phyloP scores from a whole-genome alignment of 345 rosid genomes.

The Excoecaria cochinchinensis region DNA sequence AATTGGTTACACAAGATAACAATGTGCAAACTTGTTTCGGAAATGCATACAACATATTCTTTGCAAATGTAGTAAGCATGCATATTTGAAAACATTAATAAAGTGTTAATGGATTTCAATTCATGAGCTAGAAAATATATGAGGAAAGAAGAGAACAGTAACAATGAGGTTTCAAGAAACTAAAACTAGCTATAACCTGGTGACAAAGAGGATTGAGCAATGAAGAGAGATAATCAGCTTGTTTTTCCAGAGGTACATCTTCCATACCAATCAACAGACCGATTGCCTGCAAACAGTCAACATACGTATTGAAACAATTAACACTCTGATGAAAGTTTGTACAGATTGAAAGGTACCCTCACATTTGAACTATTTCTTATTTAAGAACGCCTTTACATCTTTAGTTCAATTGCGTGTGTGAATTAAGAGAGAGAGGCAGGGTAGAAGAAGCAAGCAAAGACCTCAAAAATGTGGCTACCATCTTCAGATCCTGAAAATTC shows the following conservation, averaged over 20 bases:
- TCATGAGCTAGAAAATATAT: slow-evolving; percentile 6
- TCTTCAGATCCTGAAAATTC: slow-evolving; percentile 72
- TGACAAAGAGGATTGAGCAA: slow-evolving; percentile 84
- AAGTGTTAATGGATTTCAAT: not conserved
- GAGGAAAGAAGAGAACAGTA: not conserved
- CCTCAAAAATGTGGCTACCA: slow-evolving; percentile 92
- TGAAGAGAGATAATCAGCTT: slow-evolving; percentile 83
- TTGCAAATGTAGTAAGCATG: not conserved
- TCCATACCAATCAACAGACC: slow-evolving; percentile 90
- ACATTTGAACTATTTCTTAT: not conserved
- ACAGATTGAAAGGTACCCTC: not conserved
- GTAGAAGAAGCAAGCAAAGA: slow-evolving; percentile 8
- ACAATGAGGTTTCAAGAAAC: not conserved
- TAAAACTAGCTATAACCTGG: slow-evolving; percentile 54
- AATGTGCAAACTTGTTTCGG: not conserved
- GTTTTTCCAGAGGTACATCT: slow-evolving; percentile 79
- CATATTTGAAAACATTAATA: not conserved
- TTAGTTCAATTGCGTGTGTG: not conserved
- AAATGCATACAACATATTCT: not conserved
- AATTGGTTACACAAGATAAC: not conserved
- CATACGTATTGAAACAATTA: slow-evolving; percentile 5
- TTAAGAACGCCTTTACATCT: not conserved
- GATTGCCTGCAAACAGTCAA: slow-evolving; percentile 59
- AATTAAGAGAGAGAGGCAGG: not conserved
- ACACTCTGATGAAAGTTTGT: not conserved